Conservation (phyloP, 805 yeast genomes). For the Hanseniaspora mollemarum region DNA sequence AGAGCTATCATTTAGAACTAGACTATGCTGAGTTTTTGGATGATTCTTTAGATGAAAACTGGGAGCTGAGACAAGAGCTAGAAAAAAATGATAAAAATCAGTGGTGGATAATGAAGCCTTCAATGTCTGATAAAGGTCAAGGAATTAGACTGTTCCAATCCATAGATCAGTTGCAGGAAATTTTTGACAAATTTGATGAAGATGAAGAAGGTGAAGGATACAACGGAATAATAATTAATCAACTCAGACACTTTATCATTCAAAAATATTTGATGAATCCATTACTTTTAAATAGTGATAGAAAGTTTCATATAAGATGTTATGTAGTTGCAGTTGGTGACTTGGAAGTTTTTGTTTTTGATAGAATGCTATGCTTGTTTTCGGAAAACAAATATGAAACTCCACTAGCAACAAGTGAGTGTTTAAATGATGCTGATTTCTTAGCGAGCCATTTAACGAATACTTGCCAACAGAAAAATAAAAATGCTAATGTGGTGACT, state of each 20-base stretch:
- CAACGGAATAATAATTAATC: slow-evolving; percentile 71
- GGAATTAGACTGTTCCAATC: slow-evolving; percentile 79
- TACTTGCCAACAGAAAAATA: slow-evolving; percentile 69
- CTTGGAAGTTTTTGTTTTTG: slow-evolving; percentile 66
- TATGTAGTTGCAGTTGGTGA: slow-evolving; percentile 71
- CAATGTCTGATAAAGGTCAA: slow-evolving; percentile 95
- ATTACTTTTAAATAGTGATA: slow-evolving; percentile 45
- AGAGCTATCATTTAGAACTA: slow-evolving; percentile 66
- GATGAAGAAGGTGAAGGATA: slow-evolving; percentile 37
- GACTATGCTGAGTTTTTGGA: slow-evolving; percentile 95
- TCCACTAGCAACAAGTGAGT: not conserved
- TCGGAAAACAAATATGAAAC: slow-evolving; percentile 43
- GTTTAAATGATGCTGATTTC: slow-evolving; percentile 29
- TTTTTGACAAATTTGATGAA: slow-evolving; percentile 79
- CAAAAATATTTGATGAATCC: slow-evolving; percentile 72
- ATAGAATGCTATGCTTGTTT: slow-evolving; percentile 70
- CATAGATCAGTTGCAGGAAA: slow-evolving; percentile 64
- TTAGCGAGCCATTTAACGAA: slow-evolving; percentile 80
- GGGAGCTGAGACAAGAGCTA: slow-evolving; percentile 73
- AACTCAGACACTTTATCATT: slow-evolving; percentile 78
- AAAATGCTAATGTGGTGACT: slow-evolving; percentile 39
- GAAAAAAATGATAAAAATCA: slow-evolving; percentile 39
- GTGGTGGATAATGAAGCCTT: slow-evolving; percentile 86
- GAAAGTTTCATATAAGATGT: slow-evolving; percentile 81
- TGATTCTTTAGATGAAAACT: slow-evolving; percentile 84